phyloP scores from a whole-genome alignment of 345 rosid species.

The Eucalyptus curtisii region DNA sequence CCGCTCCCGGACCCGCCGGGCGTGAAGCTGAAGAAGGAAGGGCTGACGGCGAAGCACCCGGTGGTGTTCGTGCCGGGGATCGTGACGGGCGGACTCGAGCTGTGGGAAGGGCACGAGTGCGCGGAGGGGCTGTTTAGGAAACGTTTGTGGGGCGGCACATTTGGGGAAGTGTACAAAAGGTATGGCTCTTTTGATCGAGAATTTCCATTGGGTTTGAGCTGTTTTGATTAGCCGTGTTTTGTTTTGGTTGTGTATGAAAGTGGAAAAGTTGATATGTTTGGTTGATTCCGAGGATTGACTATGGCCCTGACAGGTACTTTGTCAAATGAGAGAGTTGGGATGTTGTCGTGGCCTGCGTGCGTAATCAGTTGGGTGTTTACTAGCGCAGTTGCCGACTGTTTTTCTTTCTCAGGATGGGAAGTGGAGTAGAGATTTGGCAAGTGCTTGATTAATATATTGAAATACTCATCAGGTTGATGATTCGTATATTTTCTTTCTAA shows the following conservation, averaged over 20 bases:
- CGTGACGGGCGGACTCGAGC: slow-evolving; percentile 88
- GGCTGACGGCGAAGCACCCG: slow-evolving; percentile 67
- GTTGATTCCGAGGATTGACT: neutral
- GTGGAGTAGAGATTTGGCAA: neutral
- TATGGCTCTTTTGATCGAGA: neutral
- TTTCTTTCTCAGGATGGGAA: neutral
- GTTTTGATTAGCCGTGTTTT: neutral
- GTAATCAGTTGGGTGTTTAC: neutral
- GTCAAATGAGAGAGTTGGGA: neutral
- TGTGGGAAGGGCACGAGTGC: slow-evolving; percentile 92
- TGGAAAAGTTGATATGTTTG: neutral
- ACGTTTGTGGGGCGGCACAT: slow-evolving; percentile 98
- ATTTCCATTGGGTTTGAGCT: neutral
- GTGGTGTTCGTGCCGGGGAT: slow-evolving; percentile 95
- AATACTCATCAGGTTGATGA: neutral
- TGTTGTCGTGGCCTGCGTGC: neutral
- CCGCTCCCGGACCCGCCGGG: slow-evolving; percentile 92
- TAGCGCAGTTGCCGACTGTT: neutral
- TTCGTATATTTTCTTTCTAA: neutral
- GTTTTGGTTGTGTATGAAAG: neutral
- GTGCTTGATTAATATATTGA: neutral
- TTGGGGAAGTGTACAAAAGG: slow-evolving; percentile 96
- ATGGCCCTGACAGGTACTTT: neutral
- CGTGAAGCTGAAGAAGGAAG: slow-evolving; percentile 75
- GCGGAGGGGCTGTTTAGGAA: slow-evolving; percentile 89